Base-by-base conservation (phyloP, 768 basidiomycete genomes). In the Agaricus subrufescens region DNA sequence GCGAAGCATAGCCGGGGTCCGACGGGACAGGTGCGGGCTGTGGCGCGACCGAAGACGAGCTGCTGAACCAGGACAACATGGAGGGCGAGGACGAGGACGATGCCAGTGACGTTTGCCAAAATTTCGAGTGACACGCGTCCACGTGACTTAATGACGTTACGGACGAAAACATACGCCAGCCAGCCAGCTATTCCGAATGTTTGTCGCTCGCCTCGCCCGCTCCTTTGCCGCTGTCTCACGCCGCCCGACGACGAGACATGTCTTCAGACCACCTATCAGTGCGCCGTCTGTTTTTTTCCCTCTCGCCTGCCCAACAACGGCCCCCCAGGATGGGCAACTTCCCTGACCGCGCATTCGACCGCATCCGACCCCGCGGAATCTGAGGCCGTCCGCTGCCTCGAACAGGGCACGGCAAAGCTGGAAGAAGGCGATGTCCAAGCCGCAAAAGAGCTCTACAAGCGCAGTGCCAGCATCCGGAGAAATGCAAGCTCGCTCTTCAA, bases 401-500 rank as follows among this genome's bases (percentile, higher is more conserved):
- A 93, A 70, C 81, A 87, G 65, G 91, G 92, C 40, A 93, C 92
- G 1, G 77, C 81, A 62, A 90, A 89, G 63, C 75, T 94, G 37
- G 92, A 93, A 68, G 89, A 92, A 64, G 92, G 92, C 23, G 92
- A 94, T 59, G 83, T 94, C 3, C 77, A 88, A 62, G 82, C 77
- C 50, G 91, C 91, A 50, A 92, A 88, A 68, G 75, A 75, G 46
- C 76, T 89, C 39, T 94, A 93, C 71, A 75, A 80, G 68, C 83
- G 90, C 61, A 91, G 90, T 63, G 81, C 85, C 29, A 85, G 91
- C 64, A 89, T 94, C 55, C 86, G 87, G 67, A 81, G 84, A 57
- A 89, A 79, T 53, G 87, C 90, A 9, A 89, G 87, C 67, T 85
- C 88, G 11, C 78, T 94, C 39, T 94, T 93, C 71, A 94, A 94